phyloP scores from a whole-genome alignment of 352 stramenopile species.

The Pythium aristosporum region DNA sequence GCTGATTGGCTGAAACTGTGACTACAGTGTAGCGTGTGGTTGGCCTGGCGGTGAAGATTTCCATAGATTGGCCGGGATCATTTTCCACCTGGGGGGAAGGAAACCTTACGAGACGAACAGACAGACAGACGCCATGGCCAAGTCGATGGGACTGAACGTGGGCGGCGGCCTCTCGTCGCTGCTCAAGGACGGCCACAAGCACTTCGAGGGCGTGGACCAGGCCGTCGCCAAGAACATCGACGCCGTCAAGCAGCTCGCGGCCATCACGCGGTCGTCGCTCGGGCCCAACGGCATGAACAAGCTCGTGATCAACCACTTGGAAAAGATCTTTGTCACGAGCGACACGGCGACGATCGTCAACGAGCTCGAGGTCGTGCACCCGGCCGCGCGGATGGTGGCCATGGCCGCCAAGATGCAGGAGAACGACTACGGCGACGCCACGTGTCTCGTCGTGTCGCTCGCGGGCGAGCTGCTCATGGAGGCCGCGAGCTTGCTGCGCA shows the following conservation, averaged over 20 bases:
- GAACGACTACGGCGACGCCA: slow-evolving; percentile 95
- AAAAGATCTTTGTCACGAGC: slow-evolving; percentile 99
- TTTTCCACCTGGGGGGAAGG: slow-evolving; percentile 10
- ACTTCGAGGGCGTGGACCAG: slow-evolving; percentile 94
- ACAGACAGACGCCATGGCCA: slow-evolving; percentile 57
- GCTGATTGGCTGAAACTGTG: slow-evolving; percentile 21
- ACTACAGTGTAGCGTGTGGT: slow-evolving; percentile 23
- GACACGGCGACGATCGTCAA: slow-evolving; percentile 99
- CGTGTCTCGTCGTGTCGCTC: slow-evolving; percentile 97
- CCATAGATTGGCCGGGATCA: slow-evolving; percentile 32
- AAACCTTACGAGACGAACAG: background rate
- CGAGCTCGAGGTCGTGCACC: slow-evolving; percentile 98
- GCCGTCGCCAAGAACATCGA: slow-evolving; percentile 98
- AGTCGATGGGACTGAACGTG: slow-evolving; percentile 95
- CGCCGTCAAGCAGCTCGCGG: slow-evolving; percentile 96
- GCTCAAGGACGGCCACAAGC: slow-evolving; percentile 98
- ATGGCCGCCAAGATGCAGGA: slow-evolving; percentile 99
- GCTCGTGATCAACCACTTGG: slow-evolving; percentile 99
- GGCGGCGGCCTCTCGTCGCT: slow-evolving; percentile 95
- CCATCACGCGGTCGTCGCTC: slow-evolving; percentile 97
- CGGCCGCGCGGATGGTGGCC: slow-evolving; percentile 98
- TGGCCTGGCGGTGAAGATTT: slow-evolving; percentile 29
- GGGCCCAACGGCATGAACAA: slow-evolving; percentile 99
- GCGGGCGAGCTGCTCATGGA: slow-evolving; percentile 97
- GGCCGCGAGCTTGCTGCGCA: slow-evolving; percentile 95